Conservation (phyloP, 768 basidiomycete species). For the Asterophora lycoperdoides region DNA sequence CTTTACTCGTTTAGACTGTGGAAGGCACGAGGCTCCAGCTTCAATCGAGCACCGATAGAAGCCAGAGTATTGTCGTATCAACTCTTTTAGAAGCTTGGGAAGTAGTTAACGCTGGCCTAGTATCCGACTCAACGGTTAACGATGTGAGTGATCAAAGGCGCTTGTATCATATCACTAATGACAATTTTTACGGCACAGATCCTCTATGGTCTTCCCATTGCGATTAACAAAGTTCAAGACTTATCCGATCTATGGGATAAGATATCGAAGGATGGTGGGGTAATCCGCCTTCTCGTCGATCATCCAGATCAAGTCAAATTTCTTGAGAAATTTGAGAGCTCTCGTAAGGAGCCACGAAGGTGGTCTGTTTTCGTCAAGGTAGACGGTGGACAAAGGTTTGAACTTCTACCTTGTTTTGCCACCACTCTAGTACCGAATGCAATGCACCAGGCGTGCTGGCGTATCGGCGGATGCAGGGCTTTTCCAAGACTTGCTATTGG, state of each 20-base stretch:
- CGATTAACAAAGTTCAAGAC: slow-evolving; percentile 67
- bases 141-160: slow-evolving; percentile 56
- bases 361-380: slow-evolving; percentile 85
- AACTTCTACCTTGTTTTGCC: background rate
- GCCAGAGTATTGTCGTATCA: slow-evolving; percentile 70
- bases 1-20: slow-evolving; percentile 45
- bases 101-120: slow-evolving; percentile 60
- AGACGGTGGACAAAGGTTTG: slow-evolving; percentile 74
- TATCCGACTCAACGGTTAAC: slow-evolving; percentile 68
- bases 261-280: slow-evolving; percentile 50
- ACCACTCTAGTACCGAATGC: slow-evolving; percentile 13
- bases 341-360: slow-evolving; percentile 32
- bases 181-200: slow-evolving; percentile 41
- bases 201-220: slow-evolving; percentile 74
- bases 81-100: slow-evolving; percentile 82
- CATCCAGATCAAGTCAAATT: slow-evolving; percentile 67
- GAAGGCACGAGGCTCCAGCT: slow-evolving; percentile 76
- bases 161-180: background rate
- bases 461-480: slow-evolving; percentile 46
- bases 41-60: slow-evolving; percentile 45
- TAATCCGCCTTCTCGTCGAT: slow-evolving; percentile 69
- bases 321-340: slow-evolving; percentile 56
- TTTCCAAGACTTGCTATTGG: slow-evolving; percentile 52
- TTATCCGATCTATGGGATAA: slow-evolving; percentile 56
- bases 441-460: slow-evolving; percentile 62